Evolutionary conservation across 2,329 filamentous ascomycete genomes (phyloP), one percentile per base, ranked within the genome.

Genomic region (Fusarium falciforme): DNA sequence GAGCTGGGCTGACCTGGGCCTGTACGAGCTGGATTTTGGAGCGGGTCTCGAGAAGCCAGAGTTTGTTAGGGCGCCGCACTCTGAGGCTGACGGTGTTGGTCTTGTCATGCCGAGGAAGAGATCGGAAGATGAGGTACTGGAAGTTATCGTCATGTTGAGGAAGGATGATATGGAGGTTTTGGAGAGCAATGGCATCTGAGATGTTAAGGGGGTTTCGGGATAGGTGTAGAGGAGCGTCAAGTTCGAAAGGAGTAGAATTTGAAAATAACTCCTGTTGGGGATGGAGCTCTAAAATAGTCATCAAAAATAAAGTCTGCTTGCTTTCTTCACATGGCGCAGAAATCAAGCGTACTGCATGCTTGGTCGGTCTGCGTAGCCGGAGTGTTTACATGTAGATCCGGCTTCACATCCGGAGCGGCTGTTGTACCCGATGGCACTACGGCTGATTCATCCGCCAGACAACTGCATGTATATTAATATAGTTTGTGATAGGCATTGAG

Each of bases 81-180:
- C 47, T 1, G 63, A 65, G n/a, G 68, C 61, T 3, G 68, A 68
- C 17, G 68, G 65, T 8, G 68, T 71, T 17, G 49, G 33, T 2
- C 33, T 71, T 25, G 31, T 71, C 6, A 7, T 71, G 25, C 68
- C 68, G 6, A 61, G 61, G 31, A 71, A 49, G 29, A 62, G 60
- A 8, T 14, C 17, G 6, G 42, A 14, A 2, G 52, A 31, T 16
- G 67, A 67, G 36, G 27, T 38, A 17, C 20, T 71, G 16, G 65
- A 71, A 17, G 42, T 68, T 8, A 52, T 71, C 6, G 20, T 71
- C 16, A 68, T 71, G 68, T 16, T 71, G n/a, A 40, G 61, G 16
- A 65, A 20, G 35, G 57, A 68, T 44, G 55, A 68, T 31, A 52
- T 71, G 65, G 65, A 42, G 25, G 38, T 36, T 36, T 14, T 70